Conservation (phyloP, 2,329 filamentous ascomycete species). For the Penicillium griseofulvum region DNA sequence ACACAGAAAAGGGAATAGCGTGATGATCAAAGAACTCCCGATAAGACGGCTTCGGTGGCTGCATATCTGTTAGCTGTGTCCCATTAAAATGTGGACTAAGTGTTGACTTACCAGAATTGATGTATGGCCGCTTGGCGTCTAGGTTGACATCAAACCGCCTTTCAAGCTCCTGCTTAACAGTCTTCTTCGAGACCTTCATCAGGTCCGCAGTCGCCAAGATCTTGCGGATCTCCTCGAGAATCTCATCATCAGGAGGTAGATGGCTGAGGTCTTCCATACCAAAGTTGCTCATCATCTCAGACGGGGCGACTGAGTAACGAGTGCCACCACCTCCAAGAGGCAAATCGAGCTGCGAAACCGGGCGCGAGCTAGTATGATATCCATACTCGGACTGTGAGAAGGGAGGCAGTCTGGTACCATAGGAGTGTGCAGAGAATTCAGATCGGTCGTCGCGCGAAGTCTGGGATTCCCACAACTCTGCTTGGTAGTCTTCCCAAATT, state of each 20-base stretch:
- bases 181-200: slow-evolving; percentile 99
- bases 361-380: slow-evolving; percentile 56
- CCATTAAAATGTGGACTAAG: background rate
- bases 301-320: slow-evolving; percentile 76
- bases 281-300: slow-evolving; percentile 69
- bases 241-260: slow-evolving; percentile 81
- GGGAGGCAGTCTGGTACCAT: slow-evolving; percentile 75
- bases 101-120: slow-evolving; percentile 74
- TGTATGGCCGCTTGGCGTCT: slow-evolving; percentile 86
- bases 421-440: slow-evolving; percentile 89
- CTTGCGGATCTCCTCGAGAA: slow-evolving; percentile 90
- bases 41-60: slow-evolving; percentile 76
- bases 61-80: slow-evolving; percentile 29
- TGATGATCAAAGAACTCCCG: slow-evolving; percentile 64
- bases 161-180: slow-evolving; percentile 90
- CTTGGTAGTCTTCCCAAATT: slow-evolving; percentile 99
- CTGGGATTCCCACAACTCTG: slow-evolving; percentile 94
- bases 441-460: slow-evolving; percentile 80
- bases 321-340: slow-evolving; percentile 53
- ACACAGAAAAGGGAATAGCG: background rate
- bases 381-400: slow-evolving; percentile 69
- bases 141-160: slow-evolving; percentile 81
- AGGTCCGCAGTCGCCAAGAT: slow-evolving; percentile 88
- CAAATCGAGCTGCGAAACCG: slow-evolving; percentile 60
- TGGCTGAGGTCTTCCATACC: slow-evolving; percentile 72